Conservation (phyloP, 305 asterid genomes). For the Fraxinus greggii region DNA sequence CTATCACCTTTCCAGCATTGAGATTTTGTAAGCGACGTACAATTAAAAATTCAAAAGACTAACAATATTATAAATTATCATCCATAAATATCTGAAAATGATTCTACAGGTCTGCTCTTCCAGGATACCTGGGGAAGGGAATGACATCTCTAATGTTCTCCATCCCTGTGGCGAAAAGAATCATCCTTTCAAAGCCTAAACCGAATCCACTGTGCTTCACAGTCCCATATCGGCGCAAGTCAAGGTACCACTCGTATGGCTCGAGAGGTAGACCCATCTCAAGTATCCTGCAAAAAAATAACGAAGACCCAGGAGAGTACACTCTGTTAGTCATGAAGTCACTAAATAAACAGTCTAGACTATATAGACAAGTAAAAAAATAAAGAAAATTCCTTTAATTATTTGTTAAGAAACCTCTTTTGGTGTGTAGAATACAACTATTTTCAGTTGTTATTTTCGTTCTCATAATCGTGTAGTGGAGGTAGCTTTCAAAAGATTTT, state of each 20-base stretch:
- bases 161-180: conserved; percentile 86
- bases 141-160: conserved; percentile 93
- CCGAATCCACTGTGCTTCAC: conserved; percentile 94
- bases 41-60: background rate
- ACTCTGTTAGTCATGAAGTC: background rate
- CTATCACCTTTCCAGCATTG: background rate
- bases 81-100: background rate
- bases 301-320: background rate
- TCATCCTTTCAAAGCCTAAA: conserved; percentile 92
- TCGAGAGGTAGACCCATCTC: conserved; percentile 75
- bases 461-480: background rate
- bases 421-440: background rate
- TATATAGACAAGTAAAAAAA: background rate
- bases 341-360: background rate
- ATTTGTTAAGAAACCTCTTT: too few relatives aligned
- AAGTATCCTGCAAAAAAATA: conserved; percentile 51
- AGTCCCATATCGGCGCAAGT: conserved; percentile 78
- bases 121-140: conserved; percentile 95
- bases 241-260: conserved; percentile 95
- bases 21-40: background rate
- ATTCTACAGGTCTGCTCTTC: conserved; percentile 85
- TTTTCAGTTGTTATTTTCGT: background rate
- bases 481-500: background rate
- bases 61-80: background rate
- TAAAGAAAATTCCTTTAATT: background rate